Evolutionary conservation across 1,284 basidiomycete species (phyloP).

Genomic region (Earliella scabrosa): DNA sequence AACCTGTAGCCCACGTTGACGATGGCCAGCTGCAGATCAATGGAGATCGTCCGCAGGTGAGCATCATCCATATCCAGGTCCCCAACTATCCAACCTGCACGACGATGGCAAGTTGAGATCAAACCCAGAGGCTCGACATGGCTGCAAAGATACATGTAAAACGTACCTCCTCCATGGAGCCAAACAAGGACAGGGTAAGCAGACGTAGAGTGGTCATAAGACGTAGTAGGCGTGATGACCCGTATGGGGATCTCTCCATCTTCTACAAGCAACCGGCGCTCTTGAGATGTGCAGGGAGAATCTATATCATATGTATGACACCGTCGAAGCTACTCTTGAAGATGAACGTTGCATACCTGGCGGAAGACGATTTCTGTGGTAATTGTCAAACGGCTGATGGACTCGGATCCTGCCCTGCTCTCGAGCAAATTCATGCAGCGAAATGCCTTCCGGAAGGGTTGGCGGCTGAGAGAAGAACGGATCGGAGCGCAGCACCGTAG

Average conservation of each 20-base stretch:
- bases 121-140: no score
- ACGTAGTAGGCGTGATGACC: slow-evolving; percentile 9
- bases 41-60: slow-evolving; percentile 4
- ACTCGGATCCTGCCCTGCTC: not conserved
- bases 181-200: slow-evolving; percentile 22
- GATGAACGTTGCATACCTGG: not conserved
- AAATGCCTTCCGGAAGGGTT: not conserved
- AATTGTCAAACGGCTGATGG: no score
- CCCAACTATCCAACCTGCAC: slow-evolving; percentile 14
- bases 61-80: slow-evolving; percentile 18
- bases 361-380: no score
- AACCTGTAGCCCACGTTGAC: slow-evolving; percentile 20
- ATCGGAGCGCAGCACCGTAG: not conserved
- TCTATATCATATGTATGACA: not conserved
- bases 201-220: not conserved
- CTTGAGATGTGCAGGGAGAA: no score
- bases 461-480: not conserved
- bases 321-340: not conserved
- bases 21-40: slow-evolving; percentile 5
- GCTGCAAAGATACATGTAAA: no score
- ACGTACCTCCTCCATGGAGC: slow-evolving; percentile 26
- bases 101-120: not conserved
- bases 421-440: not conserved
- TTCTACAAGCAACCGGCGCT: slow-evolving; percentile 19
- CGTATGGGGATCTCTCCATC: slow-evolving; percentile 19